phyloP scores from a whole-genome alignment of 495 filamentous ascomycete species.

The Penicillium soppii region DNA sequence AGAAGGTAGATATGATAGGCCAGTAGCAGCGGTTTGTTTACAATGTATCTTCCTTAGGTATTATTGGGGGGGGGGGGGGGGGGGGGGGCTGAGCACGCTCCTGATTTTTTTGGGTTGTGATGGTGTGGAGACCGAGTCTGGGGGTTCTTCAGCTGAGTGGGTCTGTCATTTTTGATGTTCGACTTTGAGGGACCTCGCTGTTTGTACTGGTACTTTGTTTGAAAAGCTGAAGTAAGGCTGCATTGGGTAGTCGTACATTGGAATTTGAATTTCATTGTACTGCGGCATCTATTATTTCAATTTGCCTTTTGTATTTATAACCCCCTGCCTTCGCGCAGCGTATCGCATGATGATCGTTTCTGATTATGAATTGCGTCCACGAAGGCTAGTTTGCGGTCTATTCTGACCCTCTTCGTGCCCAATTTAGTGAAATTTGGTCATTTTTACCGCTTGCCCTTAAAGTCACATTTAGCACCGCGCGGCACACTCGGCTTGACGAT shows the following conservation, averaged over 20 bases:
- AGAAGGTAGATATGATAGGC: constrained; percentile 17
- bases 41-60: not conserved
- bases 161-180: constrained; percentile 1
- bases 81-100: constrained; percentile 1
- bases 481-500: not conserved
- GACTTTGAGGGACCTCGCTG: not conserved
- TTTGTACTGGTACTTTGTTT: constrained; percentile 1
- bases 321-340: not conserved
- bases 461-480: not conserved
- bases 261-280: not conserved
- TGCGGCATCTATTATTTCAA: not conserved
- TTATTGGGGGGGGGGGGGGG: constrained; percentile 3
- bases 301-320: not conserved
- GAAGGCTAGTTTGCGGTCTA: not conserved
- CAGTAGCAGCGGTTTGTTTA: not conserved
- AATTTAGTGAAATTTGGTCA: constrained; percentile 26
- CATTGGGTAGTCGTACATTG: not conserved
- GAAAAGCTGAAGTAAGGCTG: not conserved
- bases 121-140: constrained; percentile 7
- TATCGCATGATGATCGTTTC: not conserved
- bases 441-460: not conserved
- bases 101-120: constrained; percentile 4
- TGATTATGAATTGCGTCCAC: not conserved
- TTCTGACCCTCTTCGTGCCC: not conserved
- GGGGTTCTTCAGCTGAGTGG: constrained; percentile 10